phyloP scores from a whole-genome alignment of 495 filamentous ascomycete genomes.

The Aspergillus sparsus region DNA sequence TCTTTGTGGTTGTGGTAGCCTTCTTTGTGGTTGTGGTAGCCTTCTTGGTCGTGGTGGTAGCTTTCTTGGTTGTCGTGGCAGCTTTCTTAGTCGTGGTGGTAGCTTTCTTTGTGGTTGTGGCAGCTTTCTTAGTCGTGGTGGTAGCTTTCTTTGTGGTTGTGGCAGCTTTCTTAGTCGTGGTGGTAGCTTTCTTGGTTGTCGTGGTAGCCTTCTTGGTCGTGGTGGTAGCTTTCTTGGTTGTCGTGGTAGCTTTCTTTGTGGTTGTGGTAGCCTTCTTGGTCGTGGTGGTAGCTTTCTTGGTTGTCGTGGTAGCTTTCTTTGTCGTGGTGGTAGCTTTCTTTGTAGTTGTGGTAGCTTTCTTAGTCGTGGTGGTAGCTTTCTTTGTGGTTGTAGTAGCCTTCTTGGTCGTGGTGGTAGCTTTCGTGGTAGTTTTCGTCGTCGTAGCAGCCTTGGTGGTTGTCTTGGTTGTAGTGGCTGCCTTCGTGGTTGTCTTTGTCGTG shows the following conservation, averaged over 20 bases:
- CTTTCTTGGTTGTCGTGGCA: not conserved
- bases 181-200: not conserved
- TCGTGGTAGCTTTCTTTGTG: not conserved
- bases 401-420: not conserved
- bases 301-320: not conserved
- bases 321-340: not conserved
- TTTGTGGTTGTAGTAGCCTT: conserved; percentile 2
- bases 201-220: not conserved
- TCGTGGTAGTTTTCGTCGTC: conserved; percentile 20
- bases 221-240: conserved; percentile 1
- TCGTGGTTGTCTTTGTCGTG: conserved; percentile 12
- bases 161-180: not conserved
- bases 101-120: not conserved
- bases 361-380: not conserved
- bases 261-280: not conserved
- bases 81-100: conserved; percentile 3
- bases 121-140: not conserved
- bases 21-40: not conserved
- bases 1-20: not conserved
- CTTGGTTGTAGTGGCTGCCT: conserved; percentile 20
- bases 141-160: not conserved
- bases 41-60: not conserved
- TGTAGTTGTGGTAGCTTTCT: conserved; percentile 1
- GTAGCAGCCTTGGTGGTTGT: conserved; percentile 21
- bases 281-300: not conserved